phyloP scores from a whole-genome alignment of 1,139 yeast genomes.

The Hyphopichia fennica region DNA sequence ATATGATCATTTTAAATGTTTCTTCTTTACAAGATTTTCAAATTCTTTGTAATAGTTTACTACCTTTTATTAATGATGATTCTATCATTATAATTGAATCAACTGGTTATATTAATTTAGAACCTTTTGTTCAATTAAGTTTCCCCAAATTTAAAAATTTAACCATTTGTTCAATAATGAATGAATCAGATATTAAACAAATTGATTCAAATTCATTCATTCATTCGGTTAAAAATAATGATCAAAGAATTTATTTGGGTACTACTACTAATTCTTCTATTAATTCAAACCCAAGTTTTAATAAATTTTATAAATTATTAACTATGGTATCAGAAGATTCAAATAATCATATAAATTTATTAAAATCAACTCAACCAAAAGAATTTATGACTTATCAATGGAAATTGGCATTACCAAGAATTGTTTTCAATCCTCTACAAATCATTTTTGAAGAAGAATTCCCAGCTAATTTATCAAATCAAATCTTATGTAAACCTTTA shows the following conservation, averaged over 20 bases:
- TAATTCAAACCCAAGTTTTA: constrained; percentile 17
- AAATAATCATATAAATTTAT: constrained; percentile 35
- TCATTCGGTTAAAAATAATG: constrained; percentile 32
- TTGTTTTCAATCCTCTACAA: constrained; percentile 75
- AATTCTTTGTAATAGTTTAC: constrained; percentile 23
- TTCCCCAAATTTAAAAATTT: constrained; percentile 32
- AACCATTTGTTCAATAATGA: constrained; percentile 58
- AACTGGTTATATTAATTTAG: constrained; percentile 69
- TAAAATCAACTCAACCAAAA: constrained; percentile 50
- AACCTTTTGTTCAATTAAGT: constrained; percentile 56
- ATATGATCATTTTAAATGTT: constrained; percentile 37
- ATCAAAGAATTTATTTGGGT: constrained; percentile 43
- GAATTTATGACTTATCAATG: constrained; percentile 78
- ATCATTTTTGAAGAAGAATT: constrained; percentile 69
- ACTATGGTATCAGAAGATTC: constrained; percentile 37
- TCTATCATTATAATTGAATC: constrained; percentile 64
- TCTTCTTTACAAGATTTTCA: constrained; percentile 47
- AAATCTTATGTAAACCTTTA: constrained; percentile 81
- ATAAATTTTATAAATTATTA: constrained; percentile 31
- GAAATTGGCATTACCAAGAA: constrained; percentile 77
- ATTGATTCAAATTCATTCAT: constrained; percentile 21
- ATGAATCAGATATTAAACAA: constrained; percentile 61
- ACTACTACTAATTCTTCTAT: constrained; percentile 15
- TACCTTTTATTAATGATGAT: constrained; percentile 25
- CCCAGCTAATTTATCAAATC: constrained; percentile 57